These are phyloP conservation scores for Trifolium repens DNA, from an alignment of 306 rosid species.

Conservation along the genomic window DNA sequence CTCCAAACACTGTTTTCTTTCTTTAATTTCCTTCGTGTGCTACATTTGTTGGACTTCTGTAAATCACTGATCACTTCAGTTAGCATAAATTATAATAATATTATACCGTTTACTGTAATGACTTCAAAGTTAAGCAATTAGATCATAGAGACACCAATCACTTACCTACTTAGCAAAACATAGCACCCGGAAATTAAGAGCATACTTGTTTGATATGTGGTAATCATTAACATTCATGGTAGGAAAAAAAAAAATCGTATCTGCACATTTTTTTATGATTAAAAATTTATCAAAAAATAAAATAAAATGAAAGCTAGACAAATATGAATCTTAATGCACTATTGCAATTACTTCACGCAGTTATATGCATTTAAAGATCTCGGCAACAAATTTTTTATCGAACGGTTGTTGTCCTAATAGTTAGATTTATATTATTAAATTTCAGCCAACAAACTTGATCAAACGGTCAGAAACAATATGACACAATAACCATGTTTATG, in stretches of 20 bases:
- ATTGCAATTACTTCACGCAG: no score
- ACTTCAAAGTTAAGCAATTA: conserved; percentile 54
- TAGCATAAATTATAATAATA: conserved; percentile 11
- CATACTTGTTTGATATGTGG: conserved; percentile 35
- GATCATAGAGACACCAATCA: conserved; percentile 36
- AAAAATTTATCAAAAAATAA: no score
- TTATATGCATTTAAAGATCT: no score
- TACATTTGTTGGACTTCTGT: conserved; percentile 38
- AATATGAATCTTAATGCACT: no score
- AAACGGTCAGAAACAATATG: no score
- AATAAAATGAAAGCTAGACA: no score
- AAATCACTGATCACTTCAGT: conserved; percentile 36
- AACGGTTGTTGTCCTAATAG: no score
- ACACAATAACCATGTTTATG: no score
- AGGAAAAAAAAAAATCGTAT: no score
- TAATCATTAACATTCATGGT: conserved; percentile 18
- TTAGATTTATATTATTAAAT: no score
- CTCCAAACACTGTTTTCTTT: conserved; percentile 32
- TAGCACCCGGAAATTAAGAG: conserved; percentile 43
- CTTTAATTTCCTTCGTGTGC: conserved; percentile 37
- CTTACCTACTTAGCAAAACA: conserved; percentile 23
- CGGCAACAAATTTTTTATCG: no score
- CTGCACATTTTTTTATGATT: neutral
- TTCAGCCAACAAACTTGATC: no score
- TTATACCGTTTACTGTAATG: conserved; percentile 16